Evolutionary conservation across 208 protist species (phyloP).

Genomic region (Acanthamoeba lenticulata): DNA sequence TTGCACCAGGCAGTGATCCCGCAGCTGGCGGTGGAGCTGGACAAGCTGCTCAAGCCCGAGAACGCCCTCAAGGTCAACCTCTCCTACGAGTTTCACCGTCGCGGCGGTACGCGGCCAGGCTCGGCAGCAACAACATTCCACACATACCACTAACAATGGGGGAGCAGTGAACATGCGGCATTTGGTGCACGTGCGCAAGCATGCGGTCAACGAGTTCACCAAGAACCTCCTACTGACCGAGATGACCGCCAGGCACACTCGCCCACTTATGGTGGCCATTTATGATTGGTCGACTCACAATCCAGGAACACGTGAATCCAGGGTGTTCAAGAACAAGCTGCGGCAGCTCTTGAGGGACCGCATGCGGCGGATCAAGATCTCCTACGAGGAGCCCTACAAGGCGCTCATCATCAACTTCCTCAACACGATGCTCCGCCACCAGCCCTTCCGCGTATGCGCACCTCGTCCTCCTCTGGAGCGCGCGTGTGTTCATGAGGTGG

Average conservation of each 20-base stretch:
- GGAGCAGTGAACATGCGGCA: slow-evolving; percentile 47
- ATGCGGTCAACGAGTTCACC: background rate
- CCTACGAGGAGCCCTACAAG: slow-evolving; percentile 68
- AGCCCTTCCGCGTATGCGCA: slow-evolving; percentile 6
- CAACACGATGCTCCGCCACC: slow-evolving; percentile 62
- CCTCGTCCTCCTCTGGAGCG: background rate
- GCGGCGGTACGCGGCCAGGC: background rate
- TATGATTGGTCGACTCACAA: no score
- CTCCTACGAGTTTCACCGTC: slow-evolving; percentile 36
- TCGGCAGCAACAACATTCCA: background rate
- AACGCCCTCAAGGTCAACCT: slow-evolving; percentile 16
- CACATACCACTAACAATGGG: background rate
- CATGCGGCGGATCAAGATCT: slow-evolving; percentile 53
- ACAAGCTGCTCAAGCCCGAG: background rate
- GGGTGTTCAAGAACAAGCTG: slow-evolving; percentile 65
- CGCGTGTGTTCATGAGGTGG: background rate
- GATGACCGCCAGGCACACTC: slow-evolving; percentile 10
- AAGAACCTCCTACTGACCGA: background rate
- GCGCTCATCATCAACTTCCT: slow-evolving; percentile 66
- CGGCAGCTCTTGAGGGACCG: slow-evolving; percentile 41
- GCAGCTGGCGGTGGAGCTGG: background rate
- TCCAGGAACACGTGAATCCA: background rate
- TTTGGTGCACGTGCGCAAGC: background rate
- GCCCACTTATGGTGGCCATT: background rate
- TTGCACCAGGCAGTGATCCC: slow-evolving; percentile 27